Evolutionary conservation across 805 yeast species (phyloP).

Genomic region (Yamadazyma kitorensis): DNA sequence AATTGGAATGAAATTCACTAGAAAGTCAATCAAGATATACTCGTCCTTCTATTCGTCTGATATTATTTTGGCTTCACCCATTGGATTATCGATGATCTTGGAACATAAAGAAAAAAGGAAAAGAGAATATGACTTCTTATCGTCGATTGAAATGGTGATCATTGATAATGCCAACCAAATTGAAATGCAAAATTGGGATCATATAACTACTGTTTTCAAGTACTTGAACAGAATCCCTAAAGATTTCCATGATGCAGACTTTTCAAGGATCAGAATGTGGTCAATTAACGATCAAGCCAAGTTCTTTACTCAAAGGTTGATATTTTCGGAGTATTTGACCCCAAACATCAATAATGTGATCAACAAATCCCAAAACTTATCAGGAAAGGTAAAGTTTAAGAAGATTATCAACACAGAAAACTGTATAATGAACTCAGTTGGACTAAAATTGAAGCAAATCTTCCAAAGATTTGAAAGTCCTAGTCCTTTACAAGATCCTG

Average conservation of each 20-base stretch:
- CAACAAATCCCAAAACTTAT: conserved; percentile 51
- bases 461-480: conserved; percentile 67
- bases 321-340: conserved; percentile 71
- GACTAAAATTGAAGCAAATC: conserved; percentile 62
- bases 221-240: conserved; percentile 76
- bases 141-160: conserved; percentile 80
- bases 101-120: conserved; percentile 57
- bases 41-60: conserved; percentile 84
- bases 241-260: conserved; percentile 78
- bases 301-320: conserved; percentile 71
- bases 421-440: conserved; percentile 62
- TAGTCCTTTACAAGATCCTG: conserved; percentile 66
- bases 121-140: conserved; percentile 75
- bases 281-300: conserved; percentile 78
- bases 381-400: conserved; percentile 61
- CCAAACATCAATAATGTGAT: conserved; percentile 73
- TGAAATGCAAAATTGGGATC: conserved; percentile 92
- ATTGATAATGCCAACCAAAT: conserved; percentile 83
- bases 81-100: conserved; percentile 74
- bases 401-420: conserved; percentile 40
- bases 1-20: conserved; percentile 84
- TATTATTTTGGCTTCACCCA: conserved; percentile 84
- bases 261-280: conserved; percentile 90
- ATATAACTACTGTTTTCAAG: conserved; percentile 61
- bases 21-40: conserved; percentile 81